Base-by-base conservation (phyloP, 2,329 filamentous ascomycete species). In the Xylaria sp. region DNA sequence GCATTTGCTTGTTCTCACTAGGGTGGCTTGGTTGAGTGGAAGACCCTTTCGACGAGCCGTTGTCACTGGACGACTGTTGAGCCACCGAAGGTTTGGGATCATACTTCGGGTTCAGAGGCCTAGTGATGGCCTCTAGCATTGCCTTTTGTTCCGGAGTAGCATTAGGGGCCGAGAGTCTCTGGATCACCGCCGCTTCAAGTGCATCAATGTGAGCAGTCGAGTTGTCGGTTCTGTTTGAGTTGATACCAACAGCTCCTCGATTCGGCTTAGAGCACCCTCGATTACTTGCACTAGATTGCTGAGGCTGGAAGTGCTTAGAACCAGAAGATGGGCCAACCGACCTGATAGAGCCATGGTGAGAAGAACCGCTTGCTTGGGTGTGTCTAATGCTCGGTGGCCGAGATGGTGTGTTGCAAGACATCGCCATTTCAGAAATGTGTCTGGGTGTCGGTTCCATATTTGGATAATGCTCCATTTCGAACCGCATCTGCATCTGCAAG, bases 401-500 rank as follows among this genome's bases (percentile, higher is more conserved):
- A n/a, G 71, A 71, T 25, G 71, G 67, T 2, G 69, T 69, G 31
- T 58, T 63, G 23, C 35, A 41, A 49, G 49, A 17, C 38, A 62
- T 53, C 11, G 10, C 17, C 40, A 62, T 47, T 25, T 63, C 54
- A 6, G 54, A 35, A 31, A 60, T 61, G 29, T 66, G 64, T 21
- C 31, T 54, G 3, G 64, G 55, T 7, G 48, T 59, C 19, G 64
- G 64, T 31, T 66, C 64, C 54, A 62, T 62, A 52, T 58, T 56
- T 19, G 64, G 62, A 21, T 66, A 64, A 40, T 57, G 55, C 52
- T 60, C 52, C 47, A 41, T 56, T 48, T 66, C 64, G 35, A 48
- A 62, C 37, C 31, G 55, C 40, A 64, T 6, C 48, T 66, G 64
- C 43, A 40, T 73, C 72, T 68, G 84, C 79, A 66, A 86, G 83